Conservation (phyloP, 1,284 basidiomycete genomes). For the Phellopilus nigrolimitatus region DNA sequence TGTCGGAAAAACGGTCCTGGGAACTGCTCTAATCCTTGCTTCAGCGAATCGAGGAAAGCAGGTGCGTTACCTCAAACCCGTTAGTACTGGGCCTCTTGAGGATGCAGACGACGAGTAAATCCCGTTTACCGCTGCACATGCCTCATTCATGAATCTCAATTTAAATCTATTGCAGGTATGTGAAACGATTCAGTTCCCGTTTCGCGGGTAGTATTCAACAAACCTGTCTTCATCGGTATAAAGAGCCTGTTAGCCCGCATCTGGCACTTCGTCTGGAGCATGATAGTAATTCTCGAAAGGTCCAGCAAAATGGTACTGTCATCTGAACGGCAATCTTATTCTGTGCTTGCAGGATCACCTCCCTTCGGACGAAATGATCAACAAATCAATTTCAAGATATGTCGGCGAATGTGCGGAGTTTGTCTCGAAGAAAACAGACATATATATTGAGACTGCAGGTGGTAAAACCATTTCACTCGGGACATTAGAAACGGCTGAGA, state of each 20-base stretch:
- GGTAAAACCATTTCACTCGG: constrained; percentile 46
- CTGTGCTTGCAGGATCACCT: constrained; percentile 31
- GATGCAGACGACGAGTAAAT: constrained; percentile 81
- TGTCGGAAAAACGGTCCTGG: constrained; percentile 89
- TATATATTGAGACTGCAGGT: constrained; percentile 94
- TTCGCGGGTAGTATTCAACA: constrained; percentile 45
- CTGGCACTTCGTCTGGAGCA: constrained; percentile 65
- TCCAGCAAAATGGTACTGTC: constrained; percentile 1
- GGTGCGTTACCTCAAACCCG: constrained; percentile 86
- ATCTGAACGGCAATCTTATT: constrained; percentile 9
- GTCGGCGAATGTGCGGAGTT: constrained; percentile 47
- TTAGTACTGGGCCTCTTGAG: constrained; percentile 79
- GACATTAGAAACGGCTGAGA: not conserved
- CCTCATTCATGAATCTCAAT: not conserved
- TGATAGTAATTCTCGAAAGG: constrained; percentile 4
- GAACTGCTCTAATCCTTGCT: constrained; percentile 76
- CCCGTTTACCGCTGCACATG: constrained; percentile 1
- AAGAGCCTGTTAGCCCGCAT: constrained; percentile 92
- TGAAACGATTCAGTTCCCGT: constrained; percentile 53
- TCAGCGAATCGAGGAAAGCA: constrained; percentile 48
- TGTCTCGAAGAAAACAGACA: constrained; percentile 39
- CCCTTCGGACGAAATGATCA: constrained; percentile 62
- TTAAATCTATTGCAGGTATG: constrained; percentile 48
- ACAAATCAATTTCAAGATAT: constrained; percentile 61
- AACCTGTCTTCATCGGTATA: constrained; percentile 78